Conservation (phyloP, 176 grass and related monocot genomes). For the Phoenix roebelenii region DNA sequence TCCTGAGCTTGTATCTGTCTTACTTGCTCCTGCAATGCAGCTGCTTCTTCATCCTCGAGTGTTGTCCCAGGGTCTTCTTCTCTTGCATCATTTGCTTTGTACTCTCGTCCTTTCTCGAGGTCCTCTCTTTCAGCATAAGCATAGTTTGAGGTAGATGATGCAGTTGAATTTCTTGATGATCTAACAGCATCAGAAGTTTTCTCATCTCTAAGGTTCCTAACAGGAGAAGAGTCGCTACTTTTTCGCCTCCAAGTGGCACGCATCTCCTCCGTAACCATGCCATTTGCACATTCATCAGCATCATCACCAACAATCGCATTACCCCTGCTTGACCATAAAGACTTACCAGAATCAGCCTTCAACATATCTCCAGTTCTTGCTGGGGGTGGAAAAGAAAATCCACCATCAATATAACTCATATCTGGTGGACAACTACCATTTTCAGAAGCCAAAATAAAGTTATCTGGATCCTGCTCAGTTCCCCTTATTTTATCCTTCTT, state of each 20-base stretch:
- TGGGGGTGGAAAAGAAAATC: conserved; percentile 79
- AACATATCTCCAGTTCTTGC: conserved; percentile 38
- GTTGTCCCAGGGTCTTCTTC: conserved; percentile 67
- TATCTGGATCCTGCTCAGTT: conserved; percentile 31
- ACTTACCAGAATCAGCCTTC: conserved; percentile 42
- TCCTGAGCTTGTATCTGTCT: conserved; percentile 94
- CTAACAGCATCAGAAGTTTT: conserved; percentile 65
- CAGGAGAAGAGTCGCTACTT: conserved; percentile 58
- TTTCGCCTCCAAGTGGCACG: conserved; percentile 86
- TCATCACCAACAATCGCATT: conserved; percentile 29
- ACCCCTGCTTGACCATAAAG: conserved; percentile 53
- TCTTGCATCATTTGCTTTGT: conserved; percentile 57
- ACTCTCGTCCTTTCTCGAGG: conserved; percentile 42
- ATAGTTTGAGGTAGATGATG: conserved; percentile 51
- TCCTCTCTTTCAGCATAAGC: conserved; percentile 59
- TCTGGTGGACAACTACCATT: conserved; percentile 37
- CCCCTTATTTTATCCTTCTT: conserved; percentile 38
- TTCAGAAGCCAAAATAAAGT: conserved; percentile 24
- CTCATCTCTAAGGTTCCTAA: conserved; percentile 66
- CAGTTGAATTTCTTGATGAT: conserved; percentile 63
- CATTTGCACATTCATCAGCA: conserved; percentile 57
- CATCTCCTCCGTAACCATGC: conserved; percentile 64
- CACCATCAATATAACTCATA: conserved; percentile 29
- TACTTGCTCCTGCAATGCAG: conserved; percentile 93
- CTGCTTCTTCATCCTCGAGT: conserved; percentile 86